Percentiles rank a stretch among this genome's conserved stretches.
Conservation (phyloP, 805 yeast species). For the Cyberlindnera bimundalis region DNA sequence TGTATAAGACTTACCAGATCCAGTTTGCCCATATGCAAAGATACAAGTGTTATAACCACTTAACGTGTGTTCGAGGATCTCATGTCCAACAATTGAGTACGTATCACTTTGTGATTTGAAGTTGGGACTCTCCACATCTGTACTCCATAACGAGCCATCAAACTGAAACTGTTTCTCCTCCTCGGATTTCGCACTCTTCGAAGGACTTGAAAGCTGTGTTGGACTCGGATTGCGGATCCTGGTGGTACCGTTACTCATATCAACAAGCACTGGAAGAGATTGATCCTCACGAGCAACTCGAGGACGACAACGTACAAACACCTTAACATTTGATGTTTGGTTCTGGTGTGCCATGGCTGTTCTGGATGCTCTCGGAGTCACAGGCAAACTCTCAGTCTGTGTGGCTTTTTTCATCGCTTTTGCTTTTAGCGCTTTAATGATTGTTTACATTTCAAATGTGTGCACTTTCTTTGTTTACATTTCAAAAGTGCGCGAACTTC, state of each 20-base stretch:
- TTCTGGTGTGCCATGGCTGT: too few relatives aligned
- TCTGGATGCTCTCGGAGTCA: too few relatives aligned
- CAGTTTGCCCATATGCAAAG: slow-evolving; percentile 81
- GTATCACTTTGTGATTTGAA: slow-evolving; percentile 48
- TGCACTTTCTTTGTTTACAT: not conserved
- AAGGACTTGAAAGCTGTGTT: slow-evolving; percentile 14
- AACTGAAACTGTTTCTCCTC: slow-evolving; percentile 40
- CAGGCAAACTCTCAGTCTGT: too few relatives aligned
- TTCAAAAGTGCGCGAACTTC: not conserved
- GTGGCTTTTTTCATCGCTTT: too few relatives aligned
- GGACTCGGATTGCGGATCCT: slow-evolving; percentile 9
- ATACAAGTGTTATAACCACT: slow-evolving; percentile 73
- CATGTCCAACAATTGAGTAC: slow-evolving; percentile 53
- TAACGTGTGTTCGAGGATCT: slow-evolving; percentile 57
- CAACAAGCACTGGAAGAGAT: slow-evolving; percentile 17
- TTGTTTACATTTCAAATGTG: slow-evolving; percentile 6
- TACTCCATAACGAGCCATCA: slow-evolving; percentile 52
- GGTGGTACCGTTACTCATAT: slow-evolving; percentile 18
- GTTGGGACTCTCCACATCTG: slow-evolving; percentile 26
- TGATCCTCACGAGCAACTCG: slow-evolving; percentile 21
- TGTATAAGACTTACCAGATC: slow-evolving; percentile 79
- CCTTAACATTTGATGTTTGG: slow-evolving; percentile 36
- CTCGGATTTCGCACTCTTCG: slow-evolving; percentile 10
- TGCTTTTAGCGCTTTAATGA: too few relatives aligned
- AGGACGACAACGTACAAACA: slow-evolving; percentile 53